A percentile compares a stretch with the other conserved stretches of the same genome.
phyloP scores from a whole-genome alignment of 2,329 filamentous ascomycete species.

The Hymenoscyphus linearis region DNA sequence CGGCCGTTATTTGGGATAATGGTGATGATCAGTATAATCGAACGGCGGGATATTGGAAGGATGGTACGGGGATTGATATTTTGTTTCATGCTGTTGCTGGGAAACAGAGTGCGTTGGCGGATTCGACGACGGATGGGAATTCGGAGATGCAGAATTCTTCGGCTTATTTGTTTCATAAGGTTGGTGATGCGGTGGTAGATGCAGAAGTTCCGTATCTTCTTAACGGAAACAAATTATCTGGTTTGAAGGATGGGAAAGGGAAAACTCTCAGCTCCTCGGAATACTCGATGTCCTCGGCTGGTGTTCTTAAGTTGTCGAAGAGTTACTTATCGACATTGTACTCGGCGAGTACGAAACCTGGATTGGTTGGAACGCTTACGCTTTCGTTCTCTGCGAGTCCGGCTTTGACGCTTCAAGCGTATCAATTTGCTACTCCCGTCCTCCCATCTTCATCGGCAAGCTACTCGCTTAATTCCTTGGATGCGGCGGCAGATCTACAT shows the following conservation, averaged over 20 bases:
- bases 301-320: slow-evolving; percentile 42
- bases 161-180: slow-evolving; percentile 50
- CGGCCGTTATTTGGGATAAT: slow-evolving; percentile 55
- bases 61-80: slow-evolving; percentile 44
- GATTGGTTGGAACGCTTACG: slow-evolving; percentile 45
- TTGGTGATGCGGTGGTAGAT: slow-evolving; percentile 38
- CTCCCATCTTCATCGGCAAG: slow-evolving; percentile 6
- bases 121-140: slow-evolving; percentile 44
- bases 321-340: slow-evolving; percentile 43
- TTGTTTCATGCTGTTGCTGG: slow-evolving; percentile 41
- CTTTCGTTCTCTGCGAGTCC: slow-evolving; percentile 48
- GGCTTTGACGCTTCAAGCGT: slow-evolving; percentile 40
- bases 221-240: slow-evolving; percentile 47
- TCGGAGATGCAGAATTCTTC: slow-evolving; percentile 43
- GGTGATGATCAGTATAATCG: slow-evolving; percentile 51
- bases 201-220: slow-evolving; percentile 45
- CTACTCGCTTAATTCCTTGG: slow-evolving; percentile 5
- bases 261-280: slow-evolving; percentile 37
- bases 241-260: slow-evolving; percentile 35
- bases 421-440: slow-evolving; percentile 47
- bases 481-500: slow-evolving; percentile 28
- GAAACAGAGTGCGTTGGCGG: slow-evolving; percentile 44
- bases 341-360: slow-evolving; percentile 36
- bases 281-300: slow-evolving; percentile 40
- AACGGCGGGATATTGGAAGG: slow-evolving; percentile 43